Conservation (phyloP, 2,329 filamentous ascomycete species). For the Cyphellophora attinorum region DNA sequence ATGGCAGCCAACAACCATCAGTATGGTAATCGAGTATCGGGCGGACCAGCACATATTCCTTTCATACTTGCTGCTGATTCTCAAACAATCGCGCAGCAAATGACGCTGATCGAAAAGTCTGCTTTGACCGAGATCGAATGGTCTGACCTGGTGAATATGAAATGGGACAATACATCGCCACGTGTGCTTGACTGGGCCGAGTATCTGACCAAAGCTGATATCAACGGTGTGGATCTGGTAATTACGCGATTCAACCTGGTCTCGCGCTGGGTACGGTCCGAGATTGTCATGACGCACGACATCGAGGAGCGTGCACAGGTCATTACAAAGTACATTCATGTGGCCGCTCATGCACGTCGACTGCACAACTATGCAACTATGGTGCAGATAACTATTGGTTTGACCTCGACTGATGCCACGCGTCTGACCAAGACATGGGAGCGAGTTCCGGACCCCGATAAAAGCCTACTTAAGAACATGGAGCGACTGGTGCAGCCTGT, state of each 20-base stretch:
- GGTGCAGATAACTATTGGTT: constrained; percentile 54
- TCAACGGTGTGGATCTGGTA: constrained; percentile 52
- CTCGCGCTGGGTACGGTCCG: constrained; percentile 57
- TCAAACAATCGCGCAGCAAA: constrained; percentile 50
- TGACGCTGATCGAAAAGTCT: constrained; percentile 57
- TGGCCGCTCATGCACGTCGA: constrained; percentile 48
- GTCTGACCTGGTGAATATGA: constrained; percentile 56
- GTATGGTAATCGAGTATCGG: constrained; percentile 8
- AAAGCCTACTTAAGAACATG: constrained; percentile 46
- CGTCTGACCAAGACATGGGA: constrained; percentile 51
- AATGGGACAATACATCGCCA: constrained; percentile 48
- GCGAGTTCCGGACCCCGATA: constrained; percentile 44
- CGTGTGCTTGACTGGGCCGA: constrained; percentile 51
- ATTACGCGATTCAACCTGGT: constrained; percentile 59
- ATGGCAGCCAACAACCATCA: constrained; percentile 4
- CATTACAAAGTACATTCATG: constrained; percentile 55
- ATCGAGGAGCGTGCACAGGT: constrained; percentile 50
- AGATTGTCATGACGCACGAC: constrained; percentile 50
- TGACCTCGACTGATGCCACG: constrained; percentile 50
- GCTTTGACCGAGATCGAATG: constrained; percentile 58
- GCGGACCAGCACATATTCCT: constrained; percentile 41
- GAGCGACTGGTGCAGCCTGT: constrained; percentile 53
- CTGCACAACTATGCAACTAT: constrained; percentile 58
- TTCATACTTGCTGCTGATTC: constrained; percentile 57
- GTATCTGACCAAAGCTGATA: constrained; percentile 44